Base-by-base conservation (phyloP, 2,329 filamentous ascomycete genomes). In the Elsinoe necatrix region DNA sequence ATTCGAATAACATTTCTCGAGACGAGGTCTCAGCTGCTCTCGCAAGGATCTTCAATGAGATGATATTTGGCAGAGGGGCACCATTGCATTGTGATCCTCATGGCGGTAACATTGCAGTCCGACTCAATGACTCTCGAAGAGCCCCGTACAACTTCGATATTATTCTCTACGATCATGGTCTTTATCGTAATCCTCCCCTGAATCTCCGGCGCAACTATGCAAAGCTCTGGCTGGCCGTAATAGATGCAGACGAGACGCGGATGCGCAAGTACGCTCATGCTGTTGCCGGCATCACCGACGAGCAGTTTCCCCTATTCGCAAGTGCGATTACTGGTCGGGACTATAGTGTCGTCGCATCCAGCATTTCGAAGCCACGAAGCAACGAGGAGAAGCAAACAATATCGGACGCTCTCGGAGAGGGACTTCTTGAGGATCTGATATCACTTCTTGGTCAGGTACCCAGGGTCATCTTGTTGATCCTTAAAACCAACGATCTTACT, bases 401-500 rank as follows among this genome's bases (percentile, higher is more conserved):
- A 69, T 85, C 86, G 54, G 81, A 83, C 51, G 87, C 89, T 0
- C 75, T 98, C 58, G 87, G 90, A 48, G 89, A 96, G 56, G 92
- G 92, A 8, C 81, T 98, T 68, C 78, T 98, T 35, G 87, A 87
- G 60, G 86, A 96, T 65, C 78, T 98, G 5, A 89, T 98, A 6
- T 85, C 91, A 63, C 77, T 98, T 62, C 81, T 98, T 4, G 89
- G 89, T 48, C 83, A 89, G 64, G 91, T 98, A 5, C 93, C 93
- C 0, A 79, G 90, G 43, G 89, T 98, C 62, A 95, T 98, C 56
- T 78, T 98, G 11, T 77, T 98, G 25, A 97, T 98, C 63, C 79
- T 98, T 60, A 98, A 98, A 75, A 98, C 93, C 1, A 98, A 98
- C 69, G 93, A 98, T 72, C 76, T 98, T 37, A 98, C 93, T 14